A percentile compares a stretch with the other conserved stretches of the same genome.
Conservation (phyloP, 2,329 filamentous ascomycete species). For the Botrytis squamosa region DNA sequence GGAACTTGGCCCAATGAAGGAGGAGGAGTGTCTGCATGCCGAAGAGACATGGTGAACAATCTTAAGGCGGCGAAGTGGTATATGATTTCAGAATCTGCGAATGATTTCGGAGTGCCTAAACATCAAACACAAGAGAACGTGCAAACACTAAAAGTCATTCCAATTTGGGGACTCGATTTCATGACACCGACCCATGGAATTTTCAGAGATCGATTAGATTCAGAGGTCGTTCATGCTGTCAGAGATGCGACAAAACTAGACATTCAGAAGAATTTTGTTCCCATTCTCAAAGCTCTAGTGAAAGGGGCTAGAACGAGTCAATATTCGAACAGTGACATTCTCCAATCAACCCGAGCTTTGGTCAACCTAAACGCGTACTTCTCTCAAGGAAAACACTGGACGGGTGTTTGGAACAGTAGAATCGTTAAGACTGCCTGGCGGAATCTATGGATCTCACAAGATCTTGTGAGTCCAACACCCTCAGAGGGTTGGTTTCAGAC, state of each 20-base stretch:
- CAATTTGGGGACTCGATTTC: slow-evolving; percentile 51
- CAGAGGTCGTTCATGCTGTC: slow-evolving; percentile 47
- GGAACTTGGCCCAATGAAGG: slow-evolving; percentile 39
- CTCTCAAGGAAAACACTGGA: slow-evolving; percentile 45
- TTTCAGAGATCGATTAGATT: slow-evolving; percentile 49
- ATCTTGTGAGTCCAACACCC: slow-evolving; percentile 44
- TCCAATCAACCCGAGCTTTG: slow-evolving; percentile 39
- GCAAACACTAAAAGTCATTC: slow-evolving; percentile 50
- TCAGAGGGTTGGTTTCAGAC: slow-evolving; percentile 47
- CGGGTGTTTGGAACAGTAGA: slow-evolving; percentile 47
- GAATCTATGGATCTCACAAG: slow-evolving; percentile 46
- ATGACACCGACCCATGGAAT: slow-evolving; percentile 50
- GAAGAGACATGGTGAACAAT: slow-evolving; percentile 51
- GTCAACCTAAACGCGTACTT: slow-evolving; percentile 39
- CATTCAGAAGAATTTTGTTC: slow-evolving; percentile 54
- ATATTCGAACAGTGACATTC: slow-evolving; percentile 48
- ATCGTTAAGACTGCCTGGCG: slow-evolving; percentile 48
- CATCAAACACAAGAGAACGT: slow-evolving; percentile 51
- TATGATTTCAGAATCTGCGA: slow-evolving; percentile 52
- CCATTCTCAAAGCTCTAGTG: slow-evolving; percentile 50
- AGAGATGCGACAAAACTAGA: slow-evolving; percentile 45
- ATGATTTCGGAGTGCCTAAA: slow-evolving; percentile 50
- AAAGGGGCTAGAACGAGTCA: slow-evolving; percentile 49
- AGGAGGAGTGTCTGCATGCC: slow-evolving; percentile 51
- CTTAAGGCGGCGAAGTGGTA: slow-evolving; percentile 50